Percentiles rank a stretch among this genome's conserved stretches.
phyloP scores from a whole-genome alignment of 805 yeast genomes.

The Groenewaldozyma salmanticensis region DNA sequence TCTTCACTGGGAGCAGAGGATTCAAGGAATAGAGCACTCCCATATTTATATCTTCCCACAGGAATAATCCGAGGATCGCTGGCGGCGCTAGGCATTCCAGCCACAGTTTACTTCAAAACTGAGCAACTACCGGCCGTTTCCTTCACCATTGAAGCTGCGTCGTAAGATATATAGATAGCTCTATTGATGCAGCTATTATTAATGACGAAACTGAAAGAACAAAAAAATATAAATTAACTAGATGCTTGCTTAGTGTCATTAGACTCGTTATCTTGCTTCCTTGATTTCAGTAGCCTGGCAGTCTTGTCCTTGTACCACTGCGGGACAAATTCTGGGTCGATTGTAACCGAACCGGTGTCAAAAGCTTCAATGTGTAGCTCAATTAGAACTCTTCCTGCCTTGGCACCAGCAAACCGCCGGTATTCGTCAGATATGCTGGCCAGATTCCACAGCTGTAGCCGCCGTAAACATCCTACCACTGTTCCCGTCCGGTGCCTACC shows the following conservation, averaged over 20 bases:
- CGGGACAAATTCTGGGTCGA: constrained; percentile 36
- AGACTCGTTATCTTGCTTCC: neutral
- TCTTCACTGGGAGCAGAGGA: constrained; percentile 24
- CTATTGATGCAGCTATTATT: too few relatives aligned
- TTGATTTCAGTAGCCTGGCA: neutral
- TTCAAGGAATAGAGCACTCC: constrained; percentile 27
- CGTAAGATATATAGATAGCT: too few relatives aligned
- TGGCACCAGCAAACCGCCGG: constrained; percentile 82
- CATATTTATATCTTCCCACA: constrained; percentile 60
- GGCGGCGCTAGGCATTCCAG: constrained; percentile 57
- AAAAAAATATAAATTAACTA: too few relatives aligned
- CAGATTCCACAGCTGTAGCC: constrained; percentile 95
- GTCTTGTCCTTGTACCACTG: constrained; percentile 34
- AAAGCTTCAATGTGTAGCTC: constrained; percentile 79
- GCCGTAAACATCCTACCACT: constrained; percentile 84
- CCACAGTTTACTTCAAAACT: constrained; percentile 56
- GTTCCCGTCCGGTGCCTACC: constrained; percentile 97
- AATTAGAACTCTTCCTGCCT: constrained; percentile 87
- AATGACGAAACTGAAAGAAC: too few relatives aligned
- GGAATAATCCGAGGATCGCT: constrained; percentile 70
- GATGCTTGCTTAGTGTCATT: too few relatives aligned
- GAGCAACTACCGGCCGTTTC: constrained; percentile 55
- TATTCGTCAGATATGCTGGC: constrained; percentile 94
- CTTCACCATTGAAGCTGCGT: constrained; percentile 55
- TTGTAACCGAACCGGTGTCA: constrained; percentile 37